Conservation (phyloP, 495 filamentous ascomycete genomes). For the Friedmanniomyces endolithicus region DNA sequence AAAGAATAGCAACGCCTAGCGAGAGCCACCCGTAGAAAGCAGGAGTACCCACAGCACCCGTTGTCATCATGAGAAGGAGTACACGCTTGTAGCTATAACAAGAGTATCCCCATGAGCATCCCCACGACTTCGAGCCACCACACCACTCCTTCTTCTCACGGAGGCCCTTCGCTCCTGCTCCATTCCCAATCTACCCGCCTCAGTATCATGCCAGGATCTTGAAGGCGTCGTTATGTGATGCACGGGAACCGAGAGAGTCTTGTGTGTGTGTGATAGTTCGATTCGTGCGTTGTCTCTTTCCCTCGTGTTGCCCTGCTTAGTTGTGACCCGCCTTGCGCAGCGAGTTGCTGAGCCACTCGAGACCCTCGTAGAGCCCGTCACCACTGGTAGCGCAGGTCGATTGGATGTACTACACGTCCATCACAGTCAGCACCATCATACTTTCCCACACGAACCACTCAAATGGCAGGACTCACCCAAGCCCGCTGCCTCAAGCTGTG, state of each 20-base stretch:
- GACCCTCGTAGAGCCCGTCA: constrained; percentile 98
- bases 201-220: background rate
- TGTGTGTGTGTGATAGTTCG: background rate
- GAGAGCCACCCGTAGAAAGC: background rate
- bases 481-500: constrained; percentile 94
- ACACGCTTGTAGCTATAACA: background rate
- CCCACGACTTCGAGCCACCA: background rate
- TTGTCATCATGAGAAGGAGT: background rate
- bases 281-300: constrained; percentile 6
- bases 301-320: constrained; percentile 34
- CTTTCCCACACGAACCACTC: background rate
- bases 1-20: background rate
- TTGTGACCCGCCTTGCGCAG: constrained; percentile 82
- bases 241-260: background rate
- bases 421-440: background rate
- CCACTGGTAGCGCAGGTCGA: constrained; percentile 98
- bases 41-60: background rate
- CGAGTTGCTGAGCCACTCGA: constrained; percentile 95
- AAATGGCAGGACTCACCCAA: constrained; percentile 61
- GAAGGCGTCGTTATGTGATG: background rate
- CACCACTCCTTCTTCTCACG: background rate
- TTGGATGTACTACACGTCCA: constrained; percentile 76
- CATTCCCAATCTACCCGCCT: background rate
- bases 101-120: background rate
- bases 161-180: background rate